Evolutionary conservation across 768 basidiomycete genomes (phyloP), one percentile per base, ranked within the genome.

Genomic region (Panaeolus papilionaceus): DNA sequence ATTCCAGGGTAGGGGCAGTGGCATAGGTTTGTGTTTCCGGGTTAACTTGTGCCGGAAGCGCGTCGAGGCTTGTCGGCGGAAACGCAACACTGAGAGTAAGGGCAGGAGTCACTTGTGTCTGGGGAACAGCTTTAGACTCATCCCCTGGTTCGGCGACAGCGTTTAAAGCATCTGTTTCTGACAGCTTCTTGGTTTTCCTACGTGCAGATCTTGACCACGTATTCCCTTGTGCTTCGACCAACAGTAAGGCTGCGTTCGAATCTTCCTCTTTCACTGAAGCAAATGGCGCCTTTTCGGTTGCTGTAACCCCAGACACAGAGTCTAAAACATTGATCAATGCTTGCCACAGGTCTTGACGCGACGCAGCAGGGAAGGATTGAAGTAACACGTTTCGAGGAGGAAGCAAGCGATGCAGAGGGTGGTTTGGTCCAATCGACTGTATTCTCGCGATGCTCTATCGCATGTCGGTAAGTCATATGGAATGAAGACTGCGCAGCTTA

Each of bases 161-260:
- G 44, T 5, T 51, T 33, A 62, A 23, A 26, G 14, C 8, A 8
- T 63, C 23, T 47, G 54, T 18, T 6, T 64, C 65, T 61, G 62
- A 38, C 8, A 42, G 44, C 26, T 63, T 64, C 66, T 69, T 39
- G 9, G 75, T 72, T 71, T 82, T 84, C 71, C 89, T 79, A 18
- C 91, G 82, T 2, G 88, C 92, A 9, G 84, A 82, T 11, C 92
- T 84, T 0, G 92, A 89, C 93, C 92, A 93, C 0, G 74, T 77
- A 58, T 79, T 77, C 42, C 67, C 66, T 1, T 63, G 44, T 6
- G 75, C 76, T 63, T 74, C 71, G 4, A 79, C 64, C 9, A 75
- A 37, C 28, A 74, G 68, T 11, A n/a, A 67, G 63, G 26, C 62
- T 45, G 66, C 58, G 45, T 64, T 39, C 65, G 69, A 61, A 65